A percentile compares a stretch with the other conserved stretches of the same genome.
Evolutionary conservation across 148 eudicot genomes (phyloP).

Genomic region (Camellia granthamiana): DNA sequence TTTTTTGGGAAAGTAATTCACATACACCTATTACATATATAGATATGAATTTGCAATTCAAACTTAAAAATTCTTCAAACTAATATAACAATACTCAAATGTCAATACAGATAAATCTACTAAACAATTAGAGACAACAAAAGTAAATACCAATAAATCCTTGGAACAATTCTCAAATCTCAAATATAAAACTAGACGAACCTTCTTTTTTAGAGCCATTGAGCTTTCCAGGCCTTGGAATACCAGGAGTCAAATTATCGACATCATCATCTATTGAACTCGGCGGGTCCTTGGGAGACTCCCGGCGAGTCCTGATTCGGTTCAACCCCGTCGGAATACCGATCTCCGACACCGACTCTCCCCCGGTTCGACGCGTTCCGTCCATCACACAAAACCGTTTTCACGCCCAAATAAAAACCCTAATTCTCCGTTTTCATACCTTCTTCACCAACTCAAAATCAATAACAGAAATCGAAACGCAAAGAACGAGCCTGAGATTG

Average conservation of each 20-base stretch:
- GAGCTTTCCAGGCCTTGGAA: conserved; percentile 26
- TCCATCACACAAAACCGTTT: conserved; percentile 19
- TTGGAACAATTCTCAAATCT: not conserved
- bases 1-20: too few species aligned
- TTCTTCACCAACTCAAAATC: not conserved
- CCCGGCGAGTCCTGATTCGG: conserved; percentile 58
- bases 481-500: not conserved
- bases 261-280: conserved; percentile 16
- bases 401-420: conserved; percentile 5
- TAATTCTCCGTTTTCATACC: not conserved
- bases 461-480: not conserved
- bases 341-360: conserved; percentile 30
- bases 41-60: conserved; percentile 1
- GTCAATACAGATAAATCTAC: too few species aligned
- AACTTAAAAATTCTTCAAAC: not conserved
- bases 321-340: conserved; percentile 58
- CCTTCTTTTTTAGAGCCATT: conserved; percentile 31
- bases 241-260: conserved; percentile 13
- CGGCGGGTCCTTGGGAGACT: conserved; percentile 15
- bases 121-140: not conserved
- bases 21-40: not conserved
- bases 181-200: not conserved
- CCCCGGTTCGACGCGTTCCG: conserved; percentile 33
- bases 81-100: too few species aligned
- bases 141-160: not conserved